Conservation (phyloP, 2,329 filamentous ascomycete species). For the Pleurostoma richardsiae region DNA sequence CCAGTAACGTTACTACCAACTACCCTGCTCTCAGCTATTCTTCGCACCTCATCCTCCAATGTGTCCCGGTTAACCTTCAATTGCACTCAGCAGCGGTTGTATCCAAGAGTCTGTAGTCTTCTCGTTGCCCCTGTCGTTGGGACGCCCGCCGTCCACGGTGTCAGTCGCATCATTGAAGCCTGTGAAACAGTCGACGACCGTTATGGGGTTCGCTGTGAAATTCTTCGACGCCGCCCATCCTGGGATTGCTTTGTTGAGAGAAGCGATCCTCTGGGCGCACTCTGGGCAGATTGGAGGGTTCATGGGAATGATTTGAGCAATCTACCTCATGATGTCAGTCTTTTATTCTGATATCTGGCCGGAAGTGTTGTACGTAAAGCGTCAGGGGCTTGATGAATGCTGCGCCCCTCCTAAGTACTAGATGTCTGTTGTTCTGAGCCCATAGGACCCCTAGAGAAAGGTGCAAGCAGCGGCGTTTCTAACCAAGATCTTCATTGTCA, state of each 20-base stretch:
- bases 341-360: no score
- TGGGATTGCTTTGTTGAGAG: conserved; percentile 21
- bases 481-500: conserved; percentile 29
- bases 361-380: no score
- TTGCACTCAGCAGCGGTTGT: conserved; percentile 6
- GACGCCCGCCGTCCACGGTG: conserved; percentile 26
- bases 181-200: conserved; percentile 26
- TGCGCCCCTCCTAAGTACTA: no score
- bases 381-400: no score
- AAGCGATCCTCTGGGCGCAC: conserved; percentile 15
- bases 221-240: conserved; percentile 19
- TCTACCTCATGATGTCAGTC: conserved; percentile 2
- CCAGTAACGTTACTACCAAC: no score
- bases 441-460: no score
- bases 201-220: conserved; percentile 19
- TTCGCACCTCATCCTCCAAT: no score
- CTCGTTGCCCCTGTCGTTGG: conserved; percentile 20
- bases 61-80: conserved; percentile 2
- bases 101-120: conserved; percentile 23
- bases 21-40: no score
- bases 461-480: neutral
- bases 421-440: no score
- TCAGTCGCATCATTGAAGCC: conserved; percentile 21
- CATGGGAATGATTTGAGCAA: conserved; percentile 26
- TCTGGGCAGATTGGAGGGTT: conserved; percentile 17